Base-by-base conservation (phyloP, 2,329 filamentous ascomycete genomes). In the Fusarium veterinarium region DNA sequence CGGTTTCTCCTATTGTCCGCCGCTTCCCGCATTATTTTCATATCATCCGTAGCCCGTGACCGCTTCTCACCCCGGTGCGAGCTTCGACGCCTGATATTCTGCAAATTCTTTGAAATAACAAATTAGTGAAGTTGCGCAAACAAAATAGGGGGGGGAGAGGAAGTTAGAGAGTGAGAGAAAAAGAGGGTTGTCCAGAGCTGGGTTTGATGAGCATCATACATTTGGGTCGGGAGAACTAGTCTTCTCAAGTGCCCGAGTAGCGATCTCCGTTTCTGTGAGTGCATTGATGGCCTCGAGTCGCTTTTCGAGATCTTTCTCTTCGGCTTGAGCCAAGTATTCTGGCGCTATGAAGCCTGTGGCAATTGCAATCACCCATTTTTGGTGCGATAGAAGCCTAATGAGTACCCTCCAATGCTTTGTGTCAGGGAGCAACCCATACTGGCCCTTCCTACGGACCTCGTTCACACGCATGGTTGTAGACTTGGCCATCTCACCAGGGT, bases 371-470 rank as follows among this genome's bases (percentile, higher is more conserved):
- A 79, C 77, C 67, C 85, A 81, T 20, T 79, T 77, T 8, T 79
- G 64, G 14, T 79, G 64, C 3, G 52, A 60, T 8, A 79, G 66
- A 13, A 82, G 57, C 17, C 72, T 69, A 23, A 69, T 52, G 1
- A 84, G 75, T 14, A 74, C 64, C n/a, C 76, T 78, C 83, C 83
- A 84, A 31, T 80, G 83, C 12, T 72, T 64, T n/a, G 76, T 74
- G 59, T 84, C 80, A 5, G 74, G 76, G 8, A 82, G 60, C 56
- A 81, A 77, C 4, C 81, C 82, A 28, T 59, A 65, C 5, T 67
- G 60, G 31, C 72, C 71, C 19, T 75, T 60, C 40, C 75, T 74
- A 25, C 78, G 79, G 31, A 74, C 58, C 14, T 65, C 40, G 41
- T 79, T 65, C 44, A 84, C 77, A 8, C 61, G 72, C 17, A 60